Evolutionary conservation across 345 rosid species (phyloP).

Genomic region (Sonneratia caseolaris): DNA sequence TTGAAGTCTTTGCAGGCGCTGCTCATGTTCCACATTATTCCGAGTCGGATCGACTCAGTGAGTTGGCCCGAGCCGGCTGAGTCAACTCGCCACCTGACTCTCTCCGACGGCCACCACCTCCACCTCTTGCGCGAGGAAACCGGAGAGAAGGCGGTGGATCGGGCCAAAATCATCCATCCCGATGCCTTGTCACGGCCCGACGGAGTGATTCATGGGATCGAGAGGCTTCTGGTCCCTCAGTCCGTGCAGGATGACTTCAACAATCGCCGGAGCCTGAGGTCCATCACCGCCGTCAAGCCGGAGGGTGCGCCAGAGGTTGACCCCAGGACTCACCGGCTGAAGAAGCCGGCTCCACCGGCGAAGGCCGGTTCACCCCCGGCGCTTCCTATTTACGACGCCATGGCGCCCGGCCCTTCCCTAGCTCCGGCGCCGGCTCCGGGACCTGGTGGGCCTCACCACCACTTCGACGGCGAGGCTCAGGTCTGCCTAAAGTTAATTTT

Average conservation of each 20-base stretch:
- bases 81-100: slow-evolving; percentile 12
- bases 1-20: slow-evolving; percentile 38
- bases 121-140: slow-evolving; percentile 13
- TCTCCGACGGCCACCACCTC: slow-evolving; percentile 17
- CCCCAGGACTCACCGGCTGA: slow-evolving; percentile 30
- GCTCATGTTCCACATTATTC: slow-evolving; percentile 31
- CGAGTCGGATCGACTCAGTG: slow-evolving; percentile 20
- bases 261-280: slow-evolving; percentile 29
- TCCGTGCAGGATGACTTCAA: slow-evolving; percentile 44
- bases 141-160: slow-evolving; percentile 17
- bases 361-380: slow-evolving; percentile 25
- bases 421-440: slow-evolving; percentile 58
- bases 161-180: slow-evolving; percentile 23
- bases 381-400: slow-evolving; percentile 34
- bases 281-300: slow-evolving; percentile 42
- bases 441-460: slow-evolving; percentile 40
- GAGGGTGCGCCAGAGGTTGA: slow-evolving; percentile 50
- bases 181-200: slow-evolving; percentile 39
- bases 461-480: slow-evolving; percentile 43
- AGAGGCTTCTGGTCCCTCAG: slow-evolving; percentile 33
- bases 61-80: slow-evolving; percentile 13
- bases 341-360: slow-evolving; percentile 25
- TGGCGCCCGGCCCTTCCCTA: slow-evolving; percentile 40
- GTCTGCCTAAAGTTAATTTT: slow-evolving; percentile 15
- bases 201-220: slow-evolving; percentile 48